These are phyloP conservation scores for Albifimbria verrucaria DNA, from an alignment of 2,329 filamentous ascomycete species.

Conservation along the genomic window DNA sequence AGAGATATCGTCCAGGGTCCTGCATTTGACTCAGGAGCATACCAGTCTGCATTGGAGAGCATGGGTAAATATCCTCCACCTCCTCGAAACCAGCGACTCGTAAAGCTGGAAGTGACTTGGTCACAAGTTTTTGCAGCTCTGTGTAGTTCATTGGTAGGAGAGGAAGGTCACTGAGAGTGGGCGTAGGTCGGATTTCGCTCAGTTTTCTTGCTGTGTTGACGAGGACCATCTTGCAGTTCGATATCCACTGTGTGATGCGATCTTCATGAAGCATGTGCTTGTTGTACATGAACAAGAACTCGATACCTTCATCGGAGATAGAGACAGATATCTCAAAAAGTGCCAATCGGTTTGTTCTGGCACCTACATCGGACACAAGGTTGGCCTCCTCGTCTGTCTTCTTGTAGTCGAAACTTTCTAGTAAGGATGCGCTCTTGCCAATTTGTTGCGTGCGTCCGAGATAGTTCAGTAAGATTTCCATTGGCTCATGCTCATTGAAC, in stretches of 20 bases:
- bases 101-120: slow-evolving; percentile 13
- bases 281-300: slow-evolving; percentile 3
- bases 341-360: slow-evolving; percentile 5
- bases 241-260: slow-evolving; percentile 6
- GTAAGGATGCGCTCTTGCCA: neutral
- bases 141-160: slow-evolving; percentile 26
- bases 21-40: slow-evolving; percentile 30
- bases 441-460: slow-evolving; percentile 13
- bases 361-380: slow-evolving; percentile 2
- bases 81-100: slow-evolving; percentile 10
- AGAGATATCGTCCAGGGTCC: slow-evolving; percentile 12
- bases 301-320: slow-evolving; percentile 9
- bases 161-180: slow-evolving; percentile 30
- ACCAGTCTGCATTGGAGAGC: slow-evolving; percentile 34
- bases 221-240: slow-evolving; percentile 8
- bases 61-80: slow-evolving; percentile 34
- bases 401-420: slow-evolving; percentile 3
- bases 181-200: slow-evolving; percentile 9
- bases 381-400: slow-evolving; percentile 2
- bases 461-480: slow-evolving; percentile 15
- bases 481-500: slow-evolving; percentile 1
- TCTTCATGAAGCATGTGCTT: neutral
- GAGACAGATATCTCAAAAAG: slow-evolving; percentile 18
- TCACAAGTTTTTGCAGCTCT: slow-evolving; percentile 19
- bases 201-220: slow-evolving; percentile 6